A percentile compares a stretch with the other conserved stretches of the same genome.
Conservation (phyloP, 2,329 filamentous ascomycete genomes). For the Trichoderma sp. region DNA sequence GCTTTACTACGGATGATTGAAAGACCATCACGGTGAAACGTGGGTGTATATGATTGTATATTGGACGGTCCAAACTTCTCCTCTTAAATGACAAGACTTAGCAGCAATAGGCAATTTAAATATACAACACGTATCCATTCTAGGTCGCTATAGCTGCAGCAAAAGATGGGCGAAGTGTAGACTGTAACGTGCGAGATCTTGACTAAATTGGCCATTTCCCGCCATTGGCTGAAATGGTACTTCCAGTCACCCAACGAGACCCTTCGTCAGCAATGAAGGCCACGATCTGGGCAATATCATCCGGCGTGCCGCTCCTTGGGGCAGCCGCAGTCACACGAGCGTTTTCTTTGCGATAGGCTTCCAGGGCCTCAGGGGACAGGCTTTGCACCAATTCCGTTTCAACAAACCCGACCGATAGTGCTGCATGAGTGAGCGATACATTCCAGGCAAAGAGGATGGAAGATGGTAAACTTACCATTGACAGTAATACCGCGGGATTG, state of each 20-base stretch:
- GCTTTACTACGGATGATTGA: neutral
- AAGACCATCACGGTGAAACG: neutral
- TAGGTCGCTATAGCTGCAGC: neutral
- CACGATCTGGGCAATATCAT: slow-evolving; percentile 34
- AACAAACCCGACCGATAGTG: slow-evolving; percentile 32
- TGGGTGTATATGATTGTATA: neutral
- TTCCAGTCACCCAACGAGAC: slow-evolving; percentile 32
- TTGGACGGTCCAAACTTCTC: neutral
- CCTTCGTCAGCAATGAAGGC: slow-evolving; percentile 33
- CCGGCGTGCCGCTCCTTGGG: slow-evolving; percentile 30
- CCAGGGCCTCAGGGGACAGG: neutral
- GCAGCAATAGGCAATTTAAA: neutral
- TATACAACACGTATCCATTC: neutral
- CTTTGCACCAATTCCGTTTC: slow-evolving; percentile 27
- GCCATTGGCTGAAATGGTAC: slow-evolving; percentile 31
- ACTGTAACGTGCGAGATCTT: neutral
- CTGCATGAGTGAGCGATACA: slow-evolving; percentile 31
- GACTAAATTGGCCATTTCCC: slow-evolving; percentile 22
- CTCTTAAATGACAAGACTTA: neutral
- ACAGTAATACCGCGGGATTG: slow-evolving; percentile 1
- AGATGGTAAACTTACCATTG: neutral
- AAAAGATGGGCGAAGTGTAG: neutral
- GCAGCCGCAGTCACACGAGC: slow-evolving; percentile 34
- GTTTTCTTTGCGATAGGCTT: slow-evolving; percentile 31
- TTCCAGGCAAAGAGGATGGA: neutral